Evolutionary conservation across 2,329 filamentous ascomycete species (phyloP), one percentile per base, ranked within the genome.

Genomic region (Spiromastix sp.): DNA sequence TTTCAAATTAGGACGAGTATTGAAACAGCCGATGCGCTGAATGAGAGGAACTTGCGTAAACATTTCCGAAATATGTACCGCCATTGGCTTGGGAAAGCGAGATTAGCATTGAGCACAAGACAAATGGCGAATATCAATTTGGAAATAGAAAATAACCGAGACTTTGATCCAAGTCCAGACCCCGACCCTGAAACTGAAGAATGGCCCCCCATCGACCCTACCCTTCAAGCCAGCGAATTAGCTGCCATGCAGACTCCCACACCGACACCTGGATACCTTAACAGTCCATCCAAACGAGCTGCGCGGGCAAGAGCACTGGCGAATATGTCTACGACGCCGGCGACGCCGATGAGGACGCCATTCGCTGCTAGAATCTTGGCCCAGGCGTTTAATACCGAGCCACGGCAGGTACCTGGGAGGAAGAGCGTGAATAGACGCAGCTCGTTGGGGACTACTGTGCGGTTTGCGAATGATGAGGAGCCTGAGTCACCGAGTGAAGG

Each of bases 61-160:
- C 74, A 77, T 49, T 56, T 67, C 18, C 62, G 68, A 37, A 64
- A 64, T 19, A 71, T 77, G 59, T 54, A 78, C 32, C 60, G 68
- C 16, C 65, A 68, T 40, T 79, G 74, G 73, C 48, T 59, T 9
- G 64, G 67, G 11, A 65, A 63, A 35, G 59, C 67, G 21, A 24
- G 21, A n/a, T n/a, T n/a, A n/a, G n/a, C n/a, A n/a, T n/a, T n/a
- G n/a, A n/a, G n/a, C n/a, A n/a, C n/a, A n/a, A n/a, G n/a, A n/a
- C n/a, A n/a, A n/a, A 24, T 24, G 21, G 21, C 7, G 21, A n/a
- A n/a, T 24, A n/a, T 7, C 7, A 7, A 7, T 24, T 24, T 24
- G 21, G n/a, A n/a, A 7, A n/a, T 7, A 7, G 21, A 7, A n/a
- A 7, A 7, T n/a, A n/a, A 7, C 7, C 21, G 21, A n/a, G n/a